Evolutionary conservation across 306 rosid genomes (phyloP), one percentile per base, ranked within the genome.

Genomic region (Vigna unguiculata): DNA sequence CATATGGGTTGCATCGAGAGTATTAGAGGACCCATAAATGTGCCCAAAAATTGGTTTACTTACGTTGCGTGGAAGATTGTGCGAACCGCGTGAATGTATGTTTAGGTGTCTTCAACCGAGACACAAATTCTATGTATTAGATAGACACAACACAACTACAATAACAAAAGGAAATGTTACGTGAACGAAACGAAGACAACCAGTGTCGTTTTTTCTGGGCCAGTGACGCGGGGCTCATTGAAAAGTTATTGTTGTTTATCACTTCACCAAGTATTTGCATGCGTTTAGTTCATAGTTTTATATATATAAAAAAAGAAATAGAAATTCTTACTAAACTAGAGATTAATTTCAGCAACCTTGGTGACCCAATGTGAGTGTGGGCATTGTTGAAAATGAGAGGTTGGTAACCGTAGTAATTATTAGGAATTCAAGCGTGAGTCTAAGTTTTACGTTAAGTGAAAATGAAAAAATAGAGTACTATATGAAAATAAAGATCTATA

Each of bases 11-110:
- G 47, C 10, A 65, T 22, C 2, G 63, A 34, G 71, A 62, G 19
- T 32, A 17, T 19, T 10, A 17, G 6, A 59, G 13, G 22, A 10
- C 14, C 61, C 62, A 80, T 65, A 6, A 65, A 80, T 55, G 71
- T 48, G 30, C 58, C 43, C 69, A 47, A 74, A 49, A 46, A 47
- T 66, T 66, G 40, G 55, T 73, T 74, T 45, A 47, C n/a, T 19
- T 53, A 17, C 15, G 62, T 74, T 68, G 81, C 69, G 61, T 81
- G 53, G 41, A 30, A 36, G 54, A 80, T 9, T 45, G 71, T 58
- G 57, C 10, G 43, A n/a, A 7, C 3, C 38, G 43, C 24, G 47
- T 82, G 69, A 77, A 71, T 47, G 79, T 77, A 34, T 54, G 82
- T 76, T 62, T 21, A 52, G 22, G 24, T 57, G 69, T 62, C 58